Percentiles rank a stretch among this genome's conserved stretches.
Evolutionary conservation across 148 eudicot genomes (phyloP).

Genomic region (Nyssa sinensis): DNA sequence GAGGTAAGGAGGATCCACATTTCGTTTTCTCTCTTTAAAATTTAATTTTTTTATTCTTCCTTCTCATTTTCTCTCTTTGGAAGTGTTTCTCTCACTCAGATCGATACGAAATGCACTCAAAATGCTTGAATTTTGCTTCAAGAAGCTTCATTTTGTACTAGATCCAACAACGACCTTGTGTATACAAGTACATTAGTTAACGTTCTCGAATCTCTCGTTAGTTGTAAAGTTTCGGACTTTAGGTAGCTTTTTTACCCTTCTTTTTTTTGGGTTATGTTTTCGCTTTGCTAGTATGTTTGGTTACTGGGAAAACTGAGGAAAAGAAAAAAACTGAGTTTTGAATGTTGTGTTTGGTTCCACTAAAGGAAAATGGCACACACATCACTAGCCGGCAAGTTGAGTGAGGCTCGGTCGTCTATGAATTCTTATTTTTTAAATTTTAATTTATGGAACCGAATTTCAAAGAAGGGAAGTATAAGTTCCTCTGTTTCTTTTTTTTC

Average conservation of each 20-base stretch:
- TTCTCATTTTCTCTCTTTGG: background rate
- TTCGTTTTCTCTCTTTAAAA: background rate
- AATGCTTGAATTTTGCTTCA: background rate
- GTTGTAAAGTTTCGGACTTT: background rate
- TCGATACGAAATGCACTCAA: background rate
- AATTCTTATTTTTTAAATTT: too few relatives aligned
- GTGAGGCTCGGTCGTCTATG: too few relatives aligned
- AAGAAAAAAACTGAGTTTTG: background rate
- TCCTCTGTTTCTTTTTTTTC: background rate
- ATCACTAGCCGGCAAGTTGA: too few relatives aligned
- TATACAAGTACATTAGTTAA: background rate
- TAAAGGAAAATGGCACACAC: background rate
- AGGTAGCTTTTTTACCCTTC: background rate
- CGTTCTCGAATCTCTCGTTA: background rate
- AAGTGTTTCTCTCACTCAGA: constrained; percentile 10
- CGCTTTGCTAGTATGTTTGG: background rate
- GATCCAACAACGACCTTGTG: background rate
- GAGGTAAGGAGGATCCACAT: background rate
- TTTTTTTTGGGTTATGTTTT: background rate
- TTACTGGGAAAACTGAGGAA: too few relatives aligned
- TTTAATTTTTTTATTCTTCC: background rate
- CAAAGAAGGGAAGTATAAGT: background rate
- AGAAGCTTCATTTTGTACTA: constrained; percentile 11
- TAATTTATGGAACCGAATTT: too few relatives aligned
- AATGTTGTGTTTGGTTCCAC: background rate